Base-by-base conservation (phyloP, 441 rosid species). In the Populus hybrid region DNA sequence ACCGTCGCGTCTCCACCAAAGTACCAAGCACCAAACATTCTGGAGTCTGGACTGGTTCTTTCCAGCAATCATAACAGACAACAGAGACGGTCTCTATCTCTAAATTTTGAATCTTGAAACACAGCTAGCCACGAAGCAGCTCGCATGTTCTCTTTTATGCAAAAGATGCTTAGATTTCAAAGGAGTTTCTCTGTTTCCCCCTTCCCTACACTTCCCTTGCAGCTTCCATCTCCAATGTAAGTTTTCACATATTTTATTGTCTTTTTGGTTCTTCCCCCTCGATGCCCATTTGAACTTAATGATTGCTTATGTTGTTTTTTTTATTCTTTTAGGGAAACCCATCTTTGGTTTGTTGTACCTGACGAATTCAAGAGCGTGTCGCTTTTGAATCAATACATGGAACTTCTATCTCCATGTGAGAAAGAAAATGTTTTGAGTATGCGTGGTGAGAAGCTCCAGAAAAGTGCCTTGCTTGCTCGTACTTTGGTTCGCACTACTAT, bases 401-500 rank as follows among this genome's bases (percentile, higher is more conserved):
- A 88, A 57, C 84, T 96, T 86, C 83, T 96, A 20, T 87, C 98
- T n/a, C 92, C 92, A 26, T 7, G 57, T 16, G 98, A 96, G 91
- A 92, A 82, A 70, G 85, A 88, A 76, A 86, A 78, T 79, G 88
- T 96, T 82, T 50, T 77, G 54, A 77, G 78, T 66, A 78, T 90
- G 87, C 82, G 82, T 20, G 92, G 90, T 30, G 86, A 87, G 64
- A 83, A 79, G 26, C 91, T 91, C 70, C 87, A 86, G 85, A 96
- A 96, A 86, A 82, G 87, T 67, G 96, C 97, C 26, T 75, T 96
- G 77, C 90, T 96, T 64, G 92, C 98, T 32, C 97, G 97, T 57
- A 84, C 89, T 46, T 83, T 96, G 87, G 93, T 94, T 84, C 95
- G 98, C 69, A 93, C 98, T 74, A 93, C 97, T 77, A 86, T 95